phyloP scores from a whole-genome alignment of 495 filamentous ascomycete genomes.

The Cryomyces minteri region DNA sequence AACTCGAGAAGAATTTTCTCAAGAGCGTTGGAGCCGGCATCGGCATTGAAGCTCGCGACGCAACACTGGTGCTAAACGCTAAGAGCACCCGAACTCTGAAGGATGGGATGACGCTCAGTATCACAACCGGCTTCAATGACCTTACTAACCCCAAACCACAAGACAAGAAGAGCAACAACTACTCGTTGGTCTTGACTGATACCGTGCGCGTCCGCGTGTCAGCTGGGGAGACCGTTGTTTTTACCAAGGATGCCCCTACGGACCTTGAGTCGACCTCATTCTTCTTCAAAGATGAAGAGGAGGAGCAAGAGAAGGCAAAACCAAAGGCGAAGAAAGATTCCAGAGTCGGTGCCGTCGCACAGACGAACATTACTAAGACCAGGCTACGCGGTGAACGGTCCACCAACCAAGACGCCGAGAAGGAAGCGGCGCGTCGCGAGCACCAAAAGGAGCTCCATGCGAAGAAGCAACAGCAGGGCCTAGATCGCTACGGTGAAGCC shows the following conservation, averaged over 20 bases:
- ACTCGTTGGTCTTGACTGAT: conserved; percentile 79
- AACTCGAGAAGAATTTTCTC: conserved; percentile 80
- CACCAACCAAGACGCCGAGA: conserved; percentile 71
- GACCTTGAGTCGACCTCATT: conserved; percentile 88
- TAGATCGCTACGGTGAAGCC: conserved; percentile 61
- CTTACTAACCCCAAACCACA: conserved; percentile 65
- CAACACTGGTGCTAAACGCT: conserved; percentile 59
- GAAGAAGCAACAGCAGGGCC: conserved; percentile 77
- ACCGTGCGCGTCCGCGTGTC: conserved; percentile 62
- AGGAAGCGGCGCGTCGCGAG: conserved; percentile 69
- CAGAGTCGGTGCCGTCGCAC: conserved; percentile 64
- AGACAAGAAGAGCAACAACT: conserved; percentile 70
- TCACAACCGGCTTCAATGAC: conserved; percentile 76
- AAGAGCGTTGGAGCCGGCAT: conserved; percentile 83
- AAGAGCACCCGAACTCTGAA: conserved; percentile 70
- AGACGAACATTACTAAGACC: conserved; percentile 84
- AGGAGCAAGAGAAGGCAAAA: conserved; percentile 37
- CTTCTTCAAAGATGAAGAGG: conserved; percentile 69
- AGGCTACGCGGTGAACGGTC: conserved; percentile 81
- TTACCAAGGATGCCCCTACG: conserved; percentile 79
- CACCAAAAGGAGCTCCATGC: conserved; percentile 81
- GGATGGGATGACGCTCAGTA: conserved; percentile 89
- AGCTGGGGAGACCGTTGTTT: conserved; percentile 56
- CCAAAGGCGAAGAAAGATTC: conserved; percentile 73
- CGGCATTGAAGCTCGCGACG: conserved; percentile 77